Conservation (phyloP, 208 protist species). For the Acanthamoeba castellanii region DNA sequence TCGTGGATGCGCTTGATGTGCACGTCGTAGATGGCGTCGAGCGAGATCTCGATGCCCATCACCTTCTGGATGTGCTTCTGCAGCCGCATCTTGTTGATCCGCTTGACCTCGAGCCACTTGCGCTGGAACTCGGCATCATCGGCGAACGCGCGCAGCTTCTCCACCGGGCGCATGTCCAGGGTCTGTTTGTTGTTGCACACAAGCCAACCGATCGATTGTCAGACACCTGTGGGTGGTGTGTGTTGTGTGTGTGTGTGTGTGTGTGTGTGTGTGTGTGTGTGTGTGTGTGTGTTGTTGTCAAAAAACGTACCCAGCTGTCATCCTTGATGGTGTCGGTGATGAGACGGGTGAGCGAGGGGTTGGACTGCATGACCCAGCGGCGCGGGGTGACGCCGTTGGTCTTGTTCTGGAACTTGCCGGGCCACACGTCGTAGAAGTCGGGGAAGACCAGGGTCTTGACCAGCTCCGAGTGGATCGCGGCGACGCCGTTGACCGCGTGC, state of each 20-base stretch:
- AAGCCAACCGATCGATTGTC: neutral
- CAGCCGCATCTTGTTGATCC: constrained; percentile 88
- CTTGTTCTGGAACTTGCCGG: constrained; percentile 92
- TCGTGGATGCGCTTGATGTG: constrained; percentile 96
- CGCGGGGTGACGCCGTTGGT: constrained; percentile 94
- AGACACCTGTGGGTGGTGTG: too few relatives aligned
- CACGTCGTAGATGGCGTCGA: constrained; percentile 89
- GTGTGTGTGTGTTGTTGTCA: neutral
- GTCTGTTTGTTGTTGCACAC: neutral
- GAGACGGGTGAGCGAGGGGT: constrained; percentile 86
- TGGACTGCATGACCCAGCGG: constrained; percentile 91
- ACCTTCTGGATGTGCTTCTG: constrained; percentile 85
- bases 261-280: too few relatives aligned
- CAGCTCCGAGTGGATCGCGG: constrained; percentile 91
- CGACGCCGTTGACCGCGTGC: constrained; percentile 92
- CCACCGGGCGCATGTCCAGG: constrained; percentile 85
- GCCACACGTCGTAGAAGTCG: constrained; percentile 90
- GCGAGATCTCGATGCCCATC: constrained; percentile 84
- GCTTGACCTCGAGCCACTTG: constrained; percentile 79
- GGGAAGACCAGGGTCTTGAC: constrained; percentile 83
- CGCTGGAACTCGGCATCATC: constrained; percentile 85
- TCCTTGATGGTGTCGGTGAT: constrained; percentile 86
- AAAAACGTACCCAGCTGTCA: constrained; percentile 77
- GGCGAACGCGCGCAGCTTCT: constrained; percentile 77
- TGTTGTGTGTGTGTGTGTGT: too few relatives aligned